A percentile compares a stretch with the other conserved stretches of the same genome.
Evolutionary conservation across 2,329 filamentous ascomycete genomes (phyloP).

Genomic region (Sporothrix pseudoabietina): DNA sequence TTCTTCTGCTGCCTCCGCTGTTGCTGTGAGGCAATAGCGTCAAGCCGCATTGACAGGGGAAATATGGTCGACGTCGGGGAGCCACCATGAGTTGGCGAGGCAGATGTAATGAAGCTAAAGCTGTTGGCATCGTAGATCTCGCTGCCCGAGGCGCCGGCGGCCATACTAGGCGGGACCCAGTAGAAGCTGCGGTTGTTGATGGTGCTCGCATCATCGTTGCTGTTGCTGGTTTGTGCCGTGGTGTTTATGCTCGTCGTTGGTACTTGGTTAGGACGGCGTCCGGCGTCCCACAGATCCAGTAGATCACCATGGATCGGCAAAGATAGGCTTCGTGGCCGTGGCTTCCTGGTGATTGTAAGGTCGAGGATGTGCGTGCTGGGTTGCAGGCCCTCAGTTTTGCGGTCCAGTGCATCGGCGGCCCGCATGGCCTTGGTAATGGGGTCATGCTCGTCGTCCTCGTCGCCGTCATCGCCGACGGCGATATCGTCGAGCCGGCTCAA

Average conservation of each 20-base stretch:
- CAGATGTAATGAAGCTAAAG: conserved; percentile 24
- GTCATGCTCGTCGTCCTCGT: conserved; percentile 43
- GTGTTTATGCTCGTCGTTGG: conserved; percentile 37
- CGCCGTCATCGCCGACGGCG: conserved; percentile 32
- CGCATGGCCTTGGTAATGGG: conserved; percentile 54
- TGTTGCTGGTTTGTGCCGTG: neutral
- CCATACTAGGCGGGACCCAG: conserved; percentile 27
- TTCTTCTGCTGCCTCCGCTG: neutral
- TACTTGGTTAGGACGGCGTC: conserved; percentile 15
- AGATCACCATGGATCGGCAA: conserved; percentile 49
- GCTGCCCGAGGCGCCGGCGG: conserved; percentile 22
- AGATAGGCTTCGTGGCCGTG: conserved; percentile 53
- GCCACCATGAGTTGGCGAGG: conserved; percentile 12
- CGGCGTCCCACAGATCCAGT: conserved; percentile 20
- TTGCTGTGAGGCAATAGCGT: conserved; percentile 29
- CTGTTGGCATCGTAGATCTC: conserved; percentile 28
- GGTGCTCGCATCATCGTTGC: conserved; percentile 40
- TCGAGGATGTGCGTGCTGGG: conserved; percentile 51
- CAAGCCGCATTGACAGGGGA: conserved; percentile 29
- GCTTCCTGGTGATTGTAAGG: conserved; percentile 40
- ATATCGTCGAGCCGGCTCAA: neutral
- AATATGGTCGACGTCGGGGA: conserved; percentile 31
- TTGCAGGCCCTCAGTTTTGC: conserved; percentile 58
- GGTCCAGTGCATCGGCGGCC: conserved; percentile 46
- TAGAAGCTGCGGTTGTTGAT: conserved; percentile 24